Conservation (phyloP, 768 basidiomycete species). For the Tricholoma bakamatsutake region DNA sequence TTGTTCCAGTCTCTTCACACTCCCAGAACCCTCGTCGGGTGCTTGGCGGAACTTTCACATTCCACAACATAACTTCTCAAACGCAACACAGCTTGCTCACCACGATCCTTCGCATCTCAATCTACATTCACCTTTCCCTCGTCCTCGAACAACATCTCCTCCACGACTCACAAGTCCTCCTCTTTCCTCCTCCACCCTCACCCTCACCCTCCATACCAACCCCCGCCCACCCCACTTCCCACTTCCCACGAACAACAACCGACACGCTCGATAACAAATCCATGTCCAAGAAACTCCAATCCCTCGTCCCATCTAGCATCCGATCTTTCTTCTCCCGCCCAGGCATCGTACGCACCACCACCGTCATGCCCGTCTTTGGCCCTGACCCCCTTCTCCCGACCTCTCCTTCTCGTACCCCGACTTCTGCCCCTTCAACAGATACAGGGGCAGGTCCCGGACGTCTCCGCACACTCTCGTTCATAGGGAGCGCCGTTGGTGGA, state of each 20-base stretch:
- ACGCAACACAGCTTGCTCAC: slow-evolving; percentile 38
- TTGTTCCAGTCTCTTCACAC: slow-evolving; percentile 10
- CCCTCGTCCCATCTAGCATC: slow-evolving; percentile 35
- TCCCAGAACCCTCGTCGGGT: slow-evolving; percentile 17
- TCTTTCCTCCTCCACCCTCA: slow-evolving; percentile 29
- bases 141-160: slow-evolving; percentile 58
- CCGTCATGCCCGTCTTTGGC: slow-evolving; percentile 15
- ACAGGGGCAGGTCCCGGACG: slow-evolving; percentile 1
- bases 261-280: slow-evolving; percentile 1
- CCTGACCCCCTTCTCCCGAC: slow-evolving; percentile 37
- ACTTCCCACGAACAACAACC: background rate
- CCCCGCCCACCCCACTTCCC: slow-evolving; percentile 6
- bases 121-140: slow-evolving; percentile 52
- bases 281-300: slow-evolving; percentile 18
- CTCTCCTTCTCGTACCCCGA: slow-evolving; percentile 9
- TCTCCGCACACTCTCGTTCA: background rate
- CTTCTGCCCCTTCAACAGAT: slow-evolving; percentile 11
- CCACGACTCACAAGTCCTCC: slow-evolving; percentile 40
- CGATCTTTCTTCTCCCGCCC: slow-evolving; percentile 35
- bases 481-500: background rate
- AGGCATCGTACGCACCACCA: slow-evolving; percentile 16
- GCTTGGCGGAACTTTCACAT: slow-evolving; percentile 60
- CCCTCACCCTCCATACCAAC: slow-evolving; percentile 16
- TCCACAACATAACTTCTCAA: slow-evolving; percentile 40
- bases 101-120: slow-evolving; percentile 43